Conservation (phyloP, 1,284 basidiomycete species). For the Fomitopsis palustris region DNA sequence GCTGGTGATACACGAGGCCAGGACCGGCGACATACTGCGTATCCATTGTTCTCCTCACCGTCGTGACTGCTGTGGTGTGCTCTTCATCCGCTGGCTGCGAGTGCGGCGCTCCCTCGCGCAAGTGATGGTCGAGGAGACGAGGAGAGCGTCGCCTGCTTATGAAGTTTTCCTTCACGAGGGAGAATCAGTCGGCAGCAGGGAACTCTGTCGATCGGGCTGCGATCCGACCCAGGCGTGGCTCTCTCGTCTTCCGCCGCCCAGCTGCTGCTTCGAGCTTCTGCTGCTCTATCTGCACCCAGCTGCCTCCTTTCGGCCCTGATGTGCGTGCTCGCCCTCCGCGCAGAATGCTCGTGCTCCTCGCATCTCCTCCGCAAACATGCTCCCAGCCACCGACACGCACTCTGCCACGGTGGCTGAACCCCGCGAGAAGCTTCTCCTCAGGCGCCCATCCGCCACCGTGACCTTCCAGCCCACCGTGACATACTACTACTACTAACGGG, state of each 20-base stretch:
- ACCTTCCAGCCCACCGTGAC: not conserved
- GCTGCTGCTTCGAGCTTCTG: conserved; percentile 9
- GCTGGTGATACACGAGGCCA: conserved; percentile 27
- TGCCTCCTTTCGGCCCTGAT: conserved; percentile 1
- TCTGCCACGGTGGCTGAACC: not conserved
- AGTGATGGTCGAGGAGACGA: conserved; percentile 19
- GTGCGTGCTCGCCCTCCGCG: not conserved
- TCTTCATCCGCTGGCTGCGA: conserved; percentile 3
- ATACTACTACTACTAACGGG: too few relatives aligned
- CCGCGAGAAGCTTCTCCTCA: not conserved
- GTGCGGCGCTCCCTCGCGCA: conserved; percentile 8
- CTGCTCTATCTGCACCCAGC: not conserved
- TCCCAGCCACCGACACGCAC: not conserved
- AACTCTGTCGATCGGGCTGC: conserved; percentile 11
- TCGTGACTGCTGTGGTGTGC: conserved; percentile 9
- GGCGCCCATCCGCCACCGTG: not conserved
- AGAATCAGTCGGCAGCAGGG: conserved; percentile 7
- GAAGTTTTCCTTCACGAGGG: conserved; percentile 10
- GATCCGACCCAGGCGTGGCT: conserved; percentile 9
- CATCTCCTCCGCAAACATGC: not conserved
- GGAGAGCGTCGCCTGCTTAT: conserved; percentile 9
- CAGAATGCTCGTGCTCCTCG: not conserved
- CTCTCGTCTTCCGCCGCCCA: conserved; percentile 5
- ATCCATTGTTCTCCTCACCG: conserved; percentile 18
- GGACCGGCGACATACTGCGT: conserved; percentile 16